Percentiles rank a stretch among this genome's conserved stretches.
Conservation (phyloP, 768 basidiomycete species). For the Auricularia cornea region DNA sequence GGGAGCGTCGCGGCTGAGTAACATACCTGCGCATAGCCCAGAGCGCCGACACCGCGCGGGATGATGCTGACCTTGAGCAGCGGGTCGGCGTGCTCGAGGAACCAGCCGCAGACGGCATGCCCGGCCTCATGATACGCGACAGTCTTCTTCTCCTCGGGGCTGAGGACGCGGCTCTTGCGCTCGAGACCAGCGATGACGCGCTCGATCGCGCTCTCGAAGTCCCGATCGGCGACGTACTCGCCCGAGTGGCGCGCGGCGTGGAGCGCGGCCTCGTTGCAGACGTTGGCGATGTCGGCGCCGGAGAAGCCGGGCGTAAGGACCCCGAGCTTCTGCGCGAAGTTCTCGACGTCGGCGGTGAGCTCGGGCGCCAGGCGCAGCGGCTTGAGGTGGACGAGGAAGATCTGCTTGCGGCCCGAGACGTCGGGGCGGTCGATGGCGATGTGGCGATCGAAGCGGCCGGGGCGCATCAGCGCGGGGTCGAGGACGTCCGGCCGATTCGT, state of each 20-base stretch:
- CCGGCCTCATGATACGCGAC: constrained; percentile 99
- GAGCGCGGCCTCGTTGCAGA: constrained; percentile 95
- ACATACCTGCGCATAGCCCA: constrained; percentile 89
- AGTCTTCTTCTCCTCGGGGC: constrained; percentile 94
- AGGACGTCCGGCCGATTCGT: constrained; percentile 97
- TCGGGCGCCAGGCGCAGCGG: constrained; percentile 60
- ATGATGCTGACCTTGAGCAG: constrained; percentile 97
- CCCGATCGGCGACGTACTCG: constrained; percentile 67
- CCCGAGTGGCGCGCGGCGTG: constrained; percentile 83
- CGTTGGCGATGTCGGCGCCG: constrained; percentile 97
- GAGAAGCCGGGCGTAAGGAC: constrained; percentile 97
- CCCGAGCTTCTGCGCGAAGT: constrained; percentile 84
- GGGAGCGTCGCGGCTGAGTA: constrained; percentile 2
- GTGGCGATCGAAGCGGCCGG: constrained; percentile 95
- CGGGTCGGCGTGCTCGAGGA: constrained; percentile 94
- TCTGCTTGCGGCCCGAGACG: constrained; percentile 86
- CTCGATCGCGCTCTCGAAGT: constrained; percentile 98
- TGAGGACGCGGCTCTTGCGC: constrained; percentile 88
- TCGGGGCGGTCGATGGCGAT: constrained; percentile 94
- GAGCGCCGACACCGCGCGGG: constrained; percentile 87
- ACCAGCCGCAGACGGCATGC: constrained; percentile 98
- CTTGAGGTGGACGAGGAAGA: constrained; percentile 85
- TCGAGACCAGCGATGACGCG: constrained; percentile 96
- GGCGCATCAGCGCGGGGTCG: constrained; percentile 90
- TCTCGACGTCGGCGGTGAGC: constrained; percentile 34